phyloP scores from a whole-genome alignment of 2,329 filamentous ascomycete species.

The Botrytis fabae region DNA sequence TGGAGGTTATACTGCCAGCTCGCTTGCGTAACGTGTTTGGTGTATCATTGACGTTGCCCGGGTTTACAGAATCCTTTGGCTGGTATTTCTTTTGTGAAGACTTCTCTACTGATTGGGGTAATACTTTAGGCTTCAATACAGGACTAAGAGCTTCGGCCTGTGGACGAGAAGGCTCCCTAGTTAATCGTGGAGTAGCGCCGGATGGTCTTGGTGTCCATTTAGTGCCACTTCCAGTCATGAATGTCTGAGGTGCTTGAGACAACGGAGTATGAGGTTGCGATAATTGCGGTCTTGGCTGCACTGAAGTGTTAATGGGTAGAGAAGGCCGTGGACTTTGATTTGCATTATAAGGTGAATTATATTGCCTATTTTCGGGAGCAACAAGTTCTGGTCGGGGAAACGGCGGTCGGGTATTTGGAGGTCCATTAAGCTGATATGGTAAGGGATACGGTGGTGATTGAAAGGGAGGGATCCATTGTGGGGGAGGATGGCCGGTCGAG shows the following conservation, averaged over 20 bases:
- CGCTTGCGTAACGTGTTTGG: constrained; percentile 27
- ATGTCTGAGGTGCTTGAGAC: constrained; percentile 22
- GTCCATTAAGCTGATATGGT: constrained; percentile 28
- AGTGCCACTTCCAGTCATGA: constrained; percentile 48
- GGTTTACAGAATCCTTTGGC: constrained; percentile 25
- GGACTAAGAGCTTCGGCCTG: constrained; percentile 61
- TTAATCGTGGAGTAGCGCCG: constrained; percentile 54
- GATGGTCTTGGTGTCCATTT: constrained; percentile 60
- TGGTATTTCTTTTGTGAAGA: constrained; percentile 32
- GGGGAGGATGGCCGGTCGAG: constrained; percentile 32
- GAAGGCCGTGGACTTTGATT: constrained; percentile 32
- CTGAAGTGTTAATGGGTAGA: constrained; percentile 15
- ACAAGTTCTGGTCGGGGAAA: constrained; percentile 31
- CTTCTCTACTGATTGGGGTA: constrained; percentile 37
- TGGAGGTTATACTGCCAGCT: constrained; percentile 37
- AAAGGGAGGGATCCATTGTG: constrained; percentile 29
- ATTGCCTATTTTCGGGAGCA: constrained; percentile 36
- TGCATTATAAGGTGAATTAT: constrained; percentile 41
- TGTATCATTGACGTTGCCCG: constrained; percentile 24
- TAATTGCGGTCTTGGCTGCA: constrained; percentile 26
- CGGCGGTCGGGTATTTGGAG: constrained; percentile 30
- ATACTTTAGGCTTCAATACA: constrained; percentile 44
- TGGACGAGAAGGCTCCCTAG: constrained; percentile 50
- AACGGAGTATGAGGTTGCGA: constrained; percentile 37
- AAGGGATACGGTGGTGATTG: constrained; percentile 27